Percentiles rank a stretch among this genome's conserved stretches.
Evolutionary conservation across 140 eudicot genomes (phyloP).

Genomic region (Bidens hawaiensis): DNA sequence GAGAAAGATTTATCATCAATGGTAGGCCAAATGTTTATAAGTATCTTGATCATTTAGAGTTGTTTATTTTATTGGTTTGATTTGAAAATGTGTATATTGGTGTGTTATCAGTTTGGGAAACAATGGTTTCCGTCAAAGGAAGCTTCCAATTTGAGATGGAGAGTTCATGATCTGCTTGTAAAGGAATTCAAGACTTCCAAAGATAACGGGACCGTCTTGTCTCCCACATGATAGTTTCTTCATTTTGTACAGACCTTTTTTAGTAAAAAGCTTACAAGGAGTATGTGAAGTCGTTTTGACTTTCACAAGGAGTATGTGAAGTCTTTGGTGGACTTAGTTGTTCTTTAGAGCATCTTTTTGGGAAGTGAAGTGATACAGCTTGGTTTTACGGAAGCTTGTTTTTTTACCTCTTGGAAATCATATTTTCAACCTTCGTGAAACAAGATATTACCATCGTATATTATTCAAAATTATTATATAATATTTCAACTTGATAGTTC

Average conservation of each 20-base stretch:
- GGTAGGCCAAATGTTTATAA: background rate
- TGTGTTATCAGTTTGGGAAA: slow-evolving; percentile 55
- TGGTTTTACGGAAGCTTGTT: too few species aligned
- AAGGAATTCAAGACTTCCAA: slow-evolving; percentile 38
- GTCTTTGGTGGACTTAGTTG: background rate
- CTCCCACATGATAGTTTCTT: slow-evolving; percentile 15
- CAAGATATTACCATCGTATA: background rate
- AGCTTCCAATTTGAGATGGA: slow-evolving; percentile 64
- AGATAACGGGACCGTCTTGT: slow-evolving; percentile 13
- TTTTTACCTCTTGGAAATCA: slow-evolving; percentile 3
- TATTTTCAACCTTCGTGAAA: background rate
- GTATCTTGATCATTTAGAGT: background rate
- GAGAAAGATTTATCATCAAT: slow-evolving; percentile 35
- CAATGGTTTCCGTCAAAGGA: slow-evolving; percentile 66
- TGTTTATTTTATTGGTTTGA: background rate
- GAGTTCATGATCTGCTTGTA: slow-evolving; percentile 38
- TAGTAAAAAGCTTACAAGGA: background rate
- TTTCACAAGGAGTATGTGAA: too few species aligned
- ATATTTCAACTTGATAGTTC: too few species aligned
- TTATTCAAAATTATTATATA: too few species aligned
- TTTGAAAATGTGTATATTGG: slow-evolving; percentile 6
- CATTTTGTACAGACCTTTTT: slow-evolving; percentile 19
- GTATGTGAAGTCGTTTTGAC: too few species aligned
- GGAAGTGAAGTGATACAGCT: slow-evolving; percentile 7
- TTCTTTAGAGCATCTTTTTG: background rate